phyloP scores from a whole-genome alignment of 1,284 basidiomycete genomes.

The Pseudozyma sp. region DNA sequence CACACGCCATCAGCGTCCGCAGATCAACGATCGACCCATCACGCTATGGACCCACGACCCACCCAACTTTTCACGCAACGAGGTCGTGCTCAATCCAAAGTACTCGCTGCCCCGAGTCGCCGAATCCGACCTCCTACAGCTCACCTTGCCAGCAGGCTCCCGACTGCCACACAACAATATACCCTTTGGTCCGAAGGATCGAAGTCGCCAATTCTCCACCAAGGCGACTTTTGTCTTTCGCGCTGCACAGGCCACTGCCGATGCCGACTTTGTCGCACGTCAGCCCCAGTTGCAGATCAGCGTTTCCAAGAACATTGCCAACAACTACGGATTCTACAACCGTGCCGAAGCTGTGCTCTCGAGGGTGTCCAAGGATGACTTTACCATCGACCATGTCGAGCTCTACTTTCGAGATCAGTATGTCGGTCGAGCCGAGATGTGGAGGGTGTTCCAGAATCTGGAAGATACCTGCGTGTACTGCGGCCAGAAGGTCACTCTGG shows the following conservation, averaged over 20 bases:
- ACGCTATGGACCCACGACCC: slow-evolving; percentile 66
- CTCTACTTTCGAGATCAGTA: slow-evolving; percentile 68
- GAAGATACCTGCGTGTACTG: slow-evolving; percentile 68
- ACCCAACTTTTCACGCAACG: slow-evolving; percentile 63
- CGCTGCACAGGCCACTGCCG: slow-evolving; percentile 50
- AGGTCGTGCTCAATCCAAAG: slow-evolving; percentile 65
- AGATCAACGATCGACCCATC: slow-evolving; percentile 50
- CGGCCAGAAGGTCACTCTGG: slow-evolving; percentile 63
- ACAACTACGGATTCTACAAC: slow-evolving; percentile 58
- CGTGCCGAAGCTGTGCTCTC: slow-evolving; percentile 58
- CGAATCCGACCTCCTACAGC: slow-evolving; percentile 61
- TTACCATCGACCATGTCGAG: slow-evolving; percentile 66
- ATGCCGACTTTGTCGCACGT: slow-evolving; percentile 54
- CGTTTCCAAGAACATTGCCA: slow-evolving; percentile 57
- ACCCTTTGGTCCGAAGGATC: slow-evolving; percentile 38
- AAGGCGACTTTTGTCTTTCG: slow-evolving; percentile 60
- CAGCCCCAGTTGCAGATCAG: slow-evolving; percentile 63
- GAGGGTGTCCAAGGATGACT: slow-evolving; percentile 49
- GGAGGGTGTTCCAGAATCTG: slow-evolving; percentile 61
- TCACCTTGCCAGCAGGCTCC: slow-evolving; percentile 34
- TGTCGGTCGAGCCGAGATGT: slow-evolving; percentile 68
- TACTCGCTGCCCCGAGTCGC: slow-evolving; percentile 53
- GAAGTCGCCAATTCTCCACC: slow-evolving; percentile 19
- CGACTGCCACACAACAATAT: slow-evolving; percentile 29
- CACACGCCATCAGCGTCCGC: slow-evolving; percentile 33